These are phyloP conservation scores for Fusarium verticillioides DNA, from an alignment of 2,329 filamentous ascomycete genomes.

Conservation along the genomic window DNA sequence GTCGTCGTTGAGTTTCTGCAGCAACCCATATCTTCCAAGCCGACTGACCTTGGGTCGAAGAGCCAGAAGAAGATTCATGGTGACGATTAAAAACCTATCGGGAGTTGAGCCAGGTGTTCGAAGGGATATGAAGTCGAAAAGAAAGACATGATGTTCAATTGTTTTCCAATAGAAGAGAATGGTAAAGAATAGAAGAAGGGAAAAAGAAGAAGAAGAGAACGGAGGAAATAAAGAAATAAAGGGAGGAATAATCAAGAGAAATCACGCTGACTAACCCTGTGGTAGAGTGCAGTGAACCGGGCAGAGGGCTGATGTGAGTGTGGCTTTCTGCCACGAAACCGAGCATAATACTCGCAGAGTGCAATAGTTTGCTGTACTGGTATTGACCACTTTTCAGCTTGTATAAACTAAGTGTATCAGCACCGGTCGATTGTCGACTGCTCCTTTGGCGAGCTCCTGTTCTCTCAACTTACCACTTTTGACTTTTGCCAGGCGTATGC, in stretches of 20 bases:
- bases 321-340: constrained; percentile 64
- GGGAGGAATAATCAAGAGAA: constrained; percentile 13
- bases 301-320: constrained; percentile 59
- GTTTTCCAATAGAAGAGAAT: constrained; percentile 43
- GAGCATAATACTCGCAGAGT: constrained; percentile 65
- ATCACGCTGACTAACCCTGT: constrained; percentile 61
- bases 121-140: constrained; percentile 7
- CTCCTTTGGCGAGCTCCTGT: background rate
- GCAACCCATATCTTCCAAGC: constrained; percentile 65
- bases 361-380: constrained; percentile 64
- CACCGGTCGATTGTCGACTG: constrained; percentile 8
- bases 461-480: constrained; percentile 58
- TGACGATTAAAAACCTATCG: constrained; percentile 55
- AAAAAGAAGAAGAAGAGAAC: background rate
- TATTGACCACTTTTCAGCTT: constrained; percentile 56
- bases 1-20: constrained; percentile 62
- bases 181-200: constrained; percentile 16
- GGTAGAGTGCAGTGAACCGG: constrained; percentile 62
- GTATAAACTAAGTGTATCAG: constrained; percentile 52
- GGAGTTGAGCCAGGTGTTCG: constrained; percentile 44
- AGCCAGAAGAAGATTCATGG: constrained; percentile 41
- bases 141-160: constrained; percentile 48
- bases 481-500: constrained; percentile 62
- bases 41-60: constrained; percentile 42
- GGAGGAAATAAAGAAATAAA: background rate